Evolutionary conservation across 1,284 basidiomycete species (phyloP), one percentile per base, ranked within the genome.

Genomic region (Thecaphora frezii): DNA sequence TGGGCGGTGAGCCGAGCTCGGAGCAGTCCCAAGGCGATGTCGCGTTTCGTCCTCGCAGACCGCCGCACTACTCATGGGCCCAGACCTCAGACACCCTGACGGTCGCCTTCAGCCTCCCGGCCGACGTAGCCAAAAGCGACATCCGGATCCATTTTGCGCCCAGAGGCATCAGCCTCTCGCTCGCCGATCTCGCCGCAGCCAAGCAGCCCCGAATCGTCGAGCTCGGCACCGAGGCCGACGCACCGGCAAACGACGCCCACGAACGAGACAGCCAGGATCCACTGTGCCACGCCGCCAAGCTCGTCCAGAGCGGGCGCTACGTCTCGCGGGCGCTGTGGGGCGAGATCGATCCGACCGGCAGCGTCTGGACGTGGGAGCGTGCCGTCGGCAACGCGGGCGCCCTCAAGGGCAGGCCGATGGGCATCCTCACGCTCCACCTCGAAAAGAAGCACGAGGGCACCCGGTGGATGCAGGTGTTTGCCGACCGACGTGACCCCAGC

Each of bases 381-480:
- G 46, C 48, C 19, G n/a, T 47, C n/a, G 44, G 36, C 18, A 38
- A 36, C n/a, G 48, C 41, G 10, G 51, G 44, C n/a, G 30, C 48
- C 19, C 51, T 49, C 37, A 23, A 36, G 23, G 24, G 28, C 22
- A 37, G 44, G 14, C 28, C 39, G 3, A 30, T 33, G 2, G 55
- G 51, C 2, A 23, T 71, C n/a, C 48, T 76, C 30, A 69, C 64
- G 19, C 53, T 76, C 36, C 68, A 73, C 43, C 42, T 76, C 26
- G 70, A 71, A 54, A 76, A 76, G 56, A 64, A 44, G 50, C 65
- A 74, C 41, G 52, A 67, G 28, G 87, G 86, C 3, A 89, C 87
- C 25, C 86, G 88, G 57, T 97, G 93, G 93, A 82, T 86, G 47
- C 87, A 89, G 45, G 85, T 96, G 3, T 96, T 97, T 46, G 82